Evolutionary conservation across 2,329 filamentous ascomycete genomes (phyloP), one percentile per base, ranked within the genome.

Genomic region (Cladophialophora psammophila): DNA sequence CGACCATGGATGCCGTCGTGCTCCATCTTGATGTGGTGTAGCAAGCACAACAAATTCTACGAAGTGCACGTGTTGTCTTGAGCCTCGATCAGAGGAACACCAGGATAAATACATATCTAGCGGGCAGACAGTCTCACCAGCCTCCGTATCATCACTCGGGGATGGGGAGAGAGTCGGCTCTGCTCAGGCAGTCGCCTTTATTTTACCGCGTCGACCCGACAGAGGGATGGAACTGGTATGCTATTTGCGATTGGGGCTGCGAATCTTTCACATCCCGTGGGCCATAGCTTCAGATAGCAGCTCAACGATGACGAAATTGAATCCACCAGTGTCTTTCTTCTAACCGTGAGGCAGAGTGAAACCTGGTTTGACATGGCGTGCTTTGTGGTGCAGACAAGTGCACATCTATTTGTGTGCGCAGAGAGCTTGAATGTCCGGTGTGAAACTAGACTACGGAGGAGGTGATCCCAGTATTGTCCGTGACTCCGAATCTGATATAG

Each of bases 1-100:
- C 65, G 68, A 18, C 50, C 66, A 52, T 70, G 68, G 68, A 60
- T 68, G 45, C 68, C 68, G 15, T 64, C 68, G 13, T 70, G 68
- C 64, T 66, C 63, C 42, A 54, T 70, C 34, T 31, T 68, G 36
- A 68, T 70, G 68, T 70, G 68, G 68, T 70, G 68, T 32, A 52
- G 34, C 42, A 53, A 59, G n/a, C 68, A 70, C 64, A 64, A 68
- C 54, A 66, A 59, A 18, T 70, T 68, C 61, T 70, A 70, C 34
- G 68, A 70, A 42, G 64, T 70, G 15, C 68, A 70, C 45, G 61
- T 67, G 32, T 26, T 70, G 38, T 70, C 68, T 36, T 70, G 59
- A 58, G 57, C 8, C 12, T n/a, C 20, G 45, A 26, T 12, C 26
- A 50, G 45, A 50, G 48, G n/a, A 40, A 36, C 7, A 13, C 9